Evolutionary conservation across 495 filamentous ascomycete genomes (phyloP), one percentile per base, ranked within the genome.

Genomic region (Cercophora newfieldiana): DNA sequence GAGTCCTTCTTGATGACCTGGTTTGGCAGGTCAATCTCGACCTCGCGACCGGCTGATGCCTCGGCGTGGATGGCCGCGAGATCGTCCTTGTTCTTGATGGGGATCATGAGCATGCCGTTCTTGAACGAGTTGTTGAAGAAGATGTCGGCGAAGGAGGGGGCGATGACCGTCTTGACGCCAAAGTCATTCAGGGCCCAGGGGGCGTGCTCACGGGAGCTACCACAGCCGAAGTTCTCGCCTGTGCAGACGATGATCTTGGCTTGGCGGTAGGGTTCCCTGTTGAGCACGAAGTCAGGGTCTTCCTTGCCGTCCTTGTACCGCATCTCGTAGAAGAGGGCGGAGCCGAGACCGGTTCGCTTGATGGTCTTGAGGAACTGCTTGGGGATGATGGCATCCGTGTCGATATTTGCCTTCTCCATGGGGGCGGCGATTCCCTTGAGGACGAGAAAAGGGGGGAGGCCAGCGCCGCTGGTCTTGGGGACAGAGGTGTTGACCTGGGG

Each of bases 91-190:
- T 94, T 86, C 33, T 83, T 80, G 75, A 99, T 90, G 44, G 83
- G 78, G 68, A 97, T 85, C 26, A 94, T 94, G 44, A 99, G 85
- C 95, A 99, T 99, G 79, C 94, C 95, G 81, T 99, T 99, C 85
- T 99, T 99, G 87, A 97, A 97, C 19, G 92, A 96, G 82, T 99
- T 99, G 86, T 97, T 99, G 87, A 93, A 96, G 87, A 97, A 97
- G 79, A 99, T 99, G 73, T 99, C 95, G 65, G 93, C 94, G 72
- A 91, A 99, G 18, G 88, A 91, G 12, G 93, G 92, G 1, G 94
- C 95, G 69, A 98, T 96, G 68, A 98, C 85, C 74, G 90, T 93
- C 72, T 89, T 91, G 80, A 99, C 95, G 64, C 95, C 95, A 71
- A 98, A 98, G 78, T 99, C 95, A 56, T 95, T 88, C 26, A 99